Base-by-base conservation (phyloP, 352 stramenopile species). In the Pythium inflatum region DNA sequence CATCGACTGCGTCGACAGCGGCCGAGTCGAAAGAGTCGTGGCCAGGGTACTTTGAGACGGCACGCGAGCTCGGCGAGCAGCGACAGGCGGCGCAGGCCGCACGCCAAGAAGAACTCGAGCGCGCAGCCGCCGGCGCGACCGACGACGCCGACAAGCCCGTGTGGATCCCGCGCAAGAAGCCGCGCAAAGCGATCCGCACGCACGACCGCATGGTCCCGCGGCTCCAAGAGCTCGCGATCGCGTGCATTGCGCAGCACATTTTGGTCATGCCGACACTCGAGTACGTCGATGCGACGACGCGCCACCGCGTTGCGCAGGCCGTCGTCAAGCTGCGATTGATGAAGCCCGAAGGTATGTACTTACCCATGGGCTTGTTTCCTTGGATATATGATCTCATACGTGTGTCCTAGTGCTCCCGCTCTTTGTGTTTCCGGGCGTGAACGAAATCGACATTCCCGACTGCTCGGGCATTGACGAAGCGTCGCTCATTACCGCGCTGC, bases 361-460 rank as follows among this genome's bases (percentile, higher is more conserved):
- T 54, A 11, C 11, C 36, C 58, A 40, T 51, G 25, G 14, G 33
- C 0, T 56, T 1, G 8, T 57, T 2, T 18, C 14, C 18, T 53
- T 22, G 9, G 36, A n/a, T 28, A 56, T 57, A 25, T 24, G 18
- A 43, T 16, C 43, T 28, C 41, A 7, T 34, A 20, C 16, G 14
- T 62, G 33, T 56, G 27, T 61, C 13, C 43, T 13, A 88, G 85
- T 95, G 36, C 68, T 95, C 6, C 77, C 85, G 56, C 71, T 95
- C 38, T 95, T 95, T 68, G 81, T 95, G 51, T 95, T 90, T 68
- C 82, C 87, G 20, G 87, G 87, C 20, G 87, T 93, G 28, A 88
- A 73, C 1, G 87, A 91, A 68, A 93, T 94, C 59, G 87, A 94
- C 50, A 81, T 94, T 41, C 83, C 87, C 0, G 87, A 94, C 54